Conservation (phyloP, 2,329 filamentous ascomycete species). For the Xylariaceae sp. region DNA sequence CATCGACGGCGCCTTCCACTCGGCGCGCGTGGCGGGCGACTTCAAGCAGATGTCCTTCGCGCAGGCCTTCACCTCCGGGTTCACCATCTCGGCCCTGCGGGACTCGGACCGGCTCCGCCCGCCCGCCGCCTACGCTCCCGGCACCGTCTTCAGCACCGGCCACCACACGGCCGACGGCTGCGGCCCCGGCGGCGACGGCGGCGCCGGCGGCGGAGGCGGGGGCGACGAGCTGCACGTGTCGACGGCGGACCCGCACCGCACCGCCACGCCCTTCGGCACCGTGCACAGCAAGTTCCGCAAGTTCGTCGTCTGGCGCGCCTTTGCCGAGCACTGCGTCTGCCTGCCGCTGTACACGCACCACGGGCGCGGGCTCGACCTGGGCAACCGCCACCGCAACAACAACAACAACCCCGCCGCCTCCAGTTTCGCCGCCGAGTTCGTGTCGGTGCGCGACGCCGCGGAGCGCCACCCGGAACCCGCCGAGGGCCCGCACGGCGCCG, state of each 20-base stretch:
- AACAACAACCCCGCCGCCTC: no score
- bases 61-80: constrained; percentile 8
- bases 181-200: no score
- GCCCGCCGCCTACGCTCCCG: constrained; percentile 5
- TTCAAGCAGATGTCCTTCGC: constrained; percentile 8
- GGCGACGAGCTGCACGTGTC: constrained; percentile 8
- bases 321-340: constrained; percentile 14
- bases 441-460: constrained; percentile 15
- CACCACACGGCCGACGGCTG: constrained; percentile 10
- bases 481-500: constrained; percentile 10
- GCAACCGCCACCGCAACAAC: no score
- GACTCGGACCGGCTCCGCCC: constrained; percentile 8
- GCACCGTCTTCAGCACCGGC: constrained; percentile 14
- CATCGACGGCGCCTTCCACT: constrained; percentile 5
- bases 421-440: constrained; percentile 11
- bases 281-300: constrained; percentile 20
- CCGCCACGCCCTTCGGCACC: constrained; percentile 17
- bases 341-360: constrained; percentile 20
- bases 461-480: constrained; percentile 4
- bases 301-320: constrained; percentile 17
- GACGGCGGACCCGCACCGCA: constrained; percentile 14
- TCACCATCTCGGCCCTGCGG: constrained; percentile 6
- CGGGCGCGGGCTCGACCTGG: constrained; percentile 13
- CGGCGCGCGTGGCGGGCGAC: not conserved
- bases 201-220: no score